phyloP scores from a whole-genome alignment of 345 rosid species.

The Durio zibethinus region DNA sequence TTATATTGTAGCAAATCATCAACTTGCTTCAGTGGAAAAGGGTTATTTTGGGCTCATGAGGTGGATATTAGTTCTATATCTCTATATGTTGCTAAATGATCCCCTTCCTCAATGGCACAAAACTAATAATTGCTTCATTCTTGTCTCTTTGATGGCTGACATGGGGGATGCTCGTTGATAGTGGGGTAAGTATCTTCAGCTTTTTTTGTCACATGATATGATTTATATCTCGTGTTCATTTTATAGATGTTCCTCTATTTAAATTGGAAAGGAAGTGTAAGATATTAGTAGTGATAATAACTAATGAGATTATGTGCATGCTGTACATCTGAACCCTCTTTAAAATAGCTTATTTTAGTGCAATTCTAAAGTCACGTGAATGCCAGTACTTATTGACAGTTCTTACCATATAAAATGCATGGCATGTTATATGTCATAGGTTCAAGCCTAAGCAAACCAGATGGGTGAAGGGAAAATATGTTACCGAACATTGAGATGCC shows the following conservation, averaged over 20 bases:
- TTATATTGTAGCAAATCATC: constrained; percentile 61
- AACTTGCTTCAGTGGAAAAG: constrained; percentile 55
- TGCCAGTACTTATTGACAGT: not conserved
- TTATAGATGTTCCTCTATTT: constrained; percentile 7
- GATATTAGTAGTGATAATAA: not conserved
- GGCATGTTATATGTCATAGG: not conserved
- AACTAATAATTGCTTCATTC: constrained; percentile 39
- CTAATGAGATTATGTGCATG: not conserved
- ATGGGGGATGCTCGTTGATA: constrained; percentile 37
- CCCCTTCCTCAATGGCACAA: not conserved
- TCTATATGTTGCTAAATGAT: constrained; percentile 6
- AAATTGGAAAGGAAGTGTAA: not conserved
- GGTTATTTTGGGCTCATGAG: constrained; percentile 88
- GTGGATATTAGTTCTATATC: constrained; percentile 26
- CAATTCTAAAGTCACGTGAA: not conserved
- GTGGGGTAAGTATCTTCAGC: constrained; percentile 79
- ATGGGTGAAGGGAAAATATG: not conserved
- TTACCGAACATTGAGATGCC: not conserved
- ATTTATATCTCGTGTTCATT: not conserved
- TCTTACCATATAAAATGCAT: not conserved
- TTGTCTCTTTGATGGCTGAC: constrained; percentile 34
- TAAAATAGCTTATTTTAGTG: not conserved
- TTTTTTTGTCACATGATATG: constrained; percentile 17
- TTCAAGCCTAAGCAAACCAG: not conserved
- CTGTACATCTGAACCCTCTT: not conserved